These are phyloP conservation scores for Fusarium cyanostomum DNA, from an alignment of 2,329 filamentous ascomycete species.

Conservation along the genomic window DNA sequence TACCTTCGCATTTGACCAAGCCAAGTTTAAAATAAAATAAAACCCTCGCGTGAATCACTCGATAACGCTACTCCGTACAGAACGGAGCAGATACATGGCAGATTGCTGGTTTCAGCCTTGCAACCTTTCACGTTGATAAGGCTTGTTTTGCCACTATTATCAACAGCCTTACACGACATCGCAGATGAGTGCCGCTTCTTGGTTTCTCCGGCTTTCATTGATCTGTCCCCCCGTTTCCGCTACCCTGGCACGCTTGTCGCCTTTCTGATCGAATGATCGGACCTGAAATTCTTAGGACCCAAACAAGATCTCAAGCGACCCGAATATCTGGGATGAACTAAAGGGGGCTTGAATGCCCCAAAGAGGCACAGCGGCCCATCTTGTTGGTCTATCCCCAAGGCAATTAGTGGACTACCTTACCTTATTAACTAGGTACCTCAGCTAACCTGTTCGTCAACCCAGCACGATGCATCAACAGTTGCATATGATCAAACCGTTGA, in stretches of 20 bases:
- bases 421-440: conserved; percentile 38
- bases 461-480: conserved; percentile 20
- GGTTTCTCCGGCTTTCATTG: conserved; percentile 19
- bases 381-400: conserved; percentile 37
- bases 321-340: conserved; percentile 53
- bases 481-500: conserved; percentile 14
- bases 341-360: conserved; percentile 46
- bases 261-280: conserved; percentile 41
- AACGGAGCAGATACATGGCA: too few species aligned
- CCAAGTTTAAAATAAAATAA: too few species aligned
- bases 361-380: conserved; percentile 47
- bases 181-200: conserved; percentile 22
- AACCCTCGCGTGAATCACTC: background rate
- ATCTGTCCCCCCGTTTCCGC: conserved; percentile 26
- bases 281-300: conserved; percentile 44
- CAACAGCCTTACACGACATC: conserved; percentile 13
- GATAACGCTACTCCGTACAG: background rate
- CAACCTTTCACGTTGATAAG: background rate
- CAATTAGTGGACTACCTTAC: conserved; percentile 31
- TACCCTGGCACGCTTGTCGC: conserved; percentile 37
- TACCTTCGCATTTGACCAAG: background rate
- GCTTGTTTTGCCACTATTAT: background rate
- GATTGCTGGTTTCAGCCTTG: conserved; percentile 6
- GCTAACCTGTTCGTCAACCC: conserved; percentile 31
- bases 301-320: conserved; percentile 53